phyloP scores from a whole-genome alignment of 495 filamentous ascomycete species.

The Neurospora sp. region DNA sequence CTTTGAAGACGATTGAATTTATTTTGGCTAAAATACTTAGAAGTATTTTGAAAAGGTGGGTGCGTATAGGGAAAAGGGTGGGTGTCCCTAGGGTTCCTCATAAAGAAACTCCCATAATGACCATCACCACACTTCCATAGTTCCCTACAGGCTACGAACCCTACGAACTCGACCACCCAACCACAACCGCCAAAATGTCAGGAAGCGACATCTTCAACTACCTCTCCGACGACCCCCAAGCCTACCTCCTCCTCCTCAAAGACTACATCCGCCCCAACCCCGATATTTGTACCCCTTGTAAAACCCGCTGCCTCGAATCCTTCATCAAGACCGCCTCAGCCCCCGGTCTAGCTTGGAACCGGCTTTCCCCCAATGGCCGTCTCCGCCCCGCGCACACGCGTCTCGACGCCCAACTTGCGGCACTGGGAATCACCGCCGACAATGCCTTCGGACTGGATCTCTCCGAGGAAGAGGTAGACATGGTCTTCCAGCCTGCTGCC shows the following conservation, averaged over 20 bases:
- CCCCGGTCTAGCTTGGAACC: neutral
- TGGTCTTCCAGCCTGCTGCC: neutral
- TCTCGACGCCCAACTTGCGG: neutral
- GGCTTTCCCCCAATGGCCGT: neutral
- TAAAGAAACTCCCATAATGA: too few species aligned
- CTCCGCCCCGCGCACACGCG: neutral
- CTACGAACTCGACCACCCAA: too few species aligned
- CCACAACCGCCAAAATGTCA: neutral
- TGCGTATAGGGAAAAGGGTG: too few species aligned
- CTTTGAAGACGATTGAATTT: too few species aligned
- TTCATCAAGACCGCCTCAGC: neutral
- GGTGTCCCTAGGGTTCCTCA: neutral
- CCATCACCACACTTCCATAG: too few species aligned
- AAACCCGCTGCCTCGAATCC: neutral
- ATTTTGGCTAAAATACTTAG: too few species aligned
- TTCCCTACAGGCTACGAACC: too few species aligned
- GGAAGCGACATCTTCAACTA: neutral
- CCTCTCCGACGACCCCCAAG: neutral
- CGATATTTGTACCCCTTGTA: neutral
- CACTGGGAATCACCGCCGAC: accelerated
- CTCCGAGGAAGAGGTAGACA: too few species aligned
- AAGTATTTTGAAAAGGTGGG: too few species aligned
- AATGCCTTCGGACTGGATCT: neutral
- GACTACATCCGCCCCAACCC: neutral
- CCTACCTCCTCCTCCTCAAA: neutral